phyloP scores from a whole-genome alignment of 441 rosid genomes.

The Erysimum cheiri region DNA sequence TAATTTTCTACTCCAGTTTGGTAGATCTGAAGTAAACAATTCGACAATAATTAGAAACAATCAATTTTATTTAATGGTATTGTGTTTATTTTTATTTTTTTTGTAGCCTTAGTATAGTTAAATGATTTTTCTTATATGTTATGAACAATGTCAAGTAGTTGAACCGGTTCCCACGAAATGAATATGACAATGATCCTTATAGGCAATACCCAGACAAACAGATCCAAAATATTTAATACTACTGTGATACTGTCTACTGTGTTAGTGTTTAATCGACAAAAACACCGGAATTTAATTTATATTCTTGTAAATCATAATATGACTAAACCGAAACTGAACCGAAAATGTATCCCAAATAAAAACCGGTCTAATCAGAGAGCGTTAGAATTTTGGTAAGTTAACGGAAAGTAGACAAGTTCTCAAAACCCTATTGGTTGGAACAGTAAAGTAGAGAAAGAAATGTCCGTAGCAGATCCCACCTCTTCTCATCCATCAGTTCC shows the following conservation, averaged over 20 bases:
- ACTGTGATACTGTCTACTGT: no score
- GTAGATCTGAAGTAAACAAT: no score
- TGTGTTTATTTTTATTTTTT: no score
- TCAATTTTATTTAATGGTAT: no score
- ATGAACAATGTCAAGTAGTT: no score
- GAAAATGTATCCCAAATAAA: not conserved
- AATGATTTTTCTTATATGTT: no score
- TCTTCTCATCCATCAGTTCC: not conserved
- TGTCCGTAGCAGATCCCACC: constrained; percentile 14
- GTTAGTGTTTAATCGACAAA: no score
- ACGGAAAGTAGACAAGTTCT: not conserved
- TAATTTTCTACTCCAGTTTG: not conserved
- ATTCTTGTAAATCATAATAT: not conserved
- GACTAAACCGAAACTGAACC: constrained; percentile 1
- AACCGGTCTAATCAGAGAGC: constrained; percentile 7
- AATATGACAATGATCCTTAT: no score
- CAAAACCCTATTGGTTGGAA: not conserved
- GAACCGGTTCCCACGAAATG: no score
- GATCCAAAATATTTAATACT: not conserved
- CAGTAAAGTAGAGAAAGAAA: not conserved
- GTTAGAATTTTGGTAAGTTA: not conserved
- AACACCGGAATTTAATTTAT: no score
- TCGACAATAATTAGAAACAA: no score
- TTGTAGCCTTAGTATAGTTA: no score
- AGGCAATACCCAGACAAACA: not conserved